Evolutionary conservation across 2,329 filamentous ascomycete species (phyloP).

Genomic region (Aspergillus ibericus): DNA sequence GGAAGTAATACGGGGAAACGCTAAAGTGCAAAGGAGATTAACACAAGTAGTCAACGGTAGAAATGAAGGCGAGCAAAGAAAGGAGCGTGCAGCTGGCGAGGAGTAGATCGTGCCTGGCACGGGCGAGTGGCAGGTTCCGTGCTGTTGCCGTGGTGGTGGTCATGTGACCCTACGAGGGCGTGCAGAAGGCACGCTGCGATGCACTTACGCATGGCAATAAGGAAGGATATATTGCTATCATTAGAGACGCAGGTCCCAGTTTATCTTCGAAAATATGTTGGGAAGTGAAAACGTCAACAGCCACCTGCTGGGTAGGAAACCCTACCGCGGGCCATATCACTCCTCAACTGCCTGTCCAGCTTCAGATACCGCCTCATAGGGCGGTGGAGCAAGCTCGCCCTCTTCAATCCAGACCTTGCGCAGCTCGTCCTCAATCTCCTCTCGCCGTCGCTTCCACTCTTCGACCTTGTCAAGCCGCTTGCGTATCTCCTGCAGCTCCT

Average conservation of each 20-base stretch:
- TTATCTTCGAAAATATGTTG: not conserved
- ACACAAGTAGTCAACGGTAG: not conserved
- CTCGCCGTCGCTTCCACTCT: slow-evolving; percentile 73
- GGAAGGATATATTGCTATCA: not conserved
- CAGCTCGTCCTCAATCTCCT: slow-evolving; percentile 82
- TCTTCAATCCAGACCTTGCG: slow-evolving; percentile 61
- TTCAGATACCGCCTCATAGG: slow-evolving; percentile 31
- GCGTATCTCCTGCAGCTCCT: slow-evolving; percentile 80
- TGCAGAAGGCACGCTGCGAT: not conserved
- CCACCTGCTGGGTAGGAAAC: not conserved
- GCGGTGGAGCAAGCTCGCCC: slow-evolving; percentile 39
- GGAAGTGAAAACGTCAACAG: not conserved
- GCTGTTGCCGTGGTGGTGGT: not conserved
- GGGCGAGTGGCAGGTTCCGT: not conserved
- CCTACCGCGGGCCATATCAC: not conserved
- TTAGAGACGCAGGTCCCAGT: too few species aligned
- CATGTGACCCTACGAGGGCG: slow-evolving; percentile 7
- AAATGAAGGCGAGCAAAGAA: not conserved
- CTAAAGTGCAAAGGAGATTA: not conserved
- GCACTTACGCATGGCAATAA: not conserved
- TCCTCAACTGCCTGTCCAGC: not conserved
- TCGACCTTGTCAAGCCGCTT: slow-evolving; percentile 80
- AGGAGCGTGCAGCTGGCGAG: not conserved
- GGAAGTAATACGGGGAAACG: not conserved
- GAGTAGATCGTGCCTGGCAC: not conserved